Conservation (phyloP, 2,329 filamentous ascomycete species). For the Eutypella sp. region DNA sequence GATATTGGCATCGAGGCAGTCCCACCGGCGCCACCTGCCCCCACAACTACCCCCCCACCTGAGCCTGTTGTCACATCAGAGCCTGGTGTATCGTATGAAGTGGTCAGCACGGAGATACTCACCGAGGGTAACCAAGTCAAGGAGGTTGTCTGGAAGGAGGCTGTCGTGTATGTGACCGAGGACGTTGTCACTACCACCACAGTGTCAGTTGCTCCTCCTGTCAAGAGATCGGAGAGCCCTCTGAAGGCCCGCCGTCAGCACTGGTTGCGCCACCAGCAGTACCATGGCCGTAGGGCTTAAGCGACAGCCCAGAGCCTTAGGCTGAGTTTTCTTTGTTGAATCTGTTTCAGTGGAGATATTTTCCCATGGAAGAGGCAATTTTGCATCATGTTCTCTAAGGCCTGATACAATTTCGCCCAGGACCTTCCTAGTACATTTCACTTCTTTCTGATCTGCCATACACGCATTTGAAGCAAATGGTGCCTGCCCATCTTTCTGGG, state of each 20-base stretch:
- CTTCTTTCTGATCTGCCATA: conserved; percentile 18
- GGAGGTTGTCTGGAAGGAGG: conserved; percentile 54
- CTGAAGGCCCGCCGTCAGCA: conserved; percentile 28
- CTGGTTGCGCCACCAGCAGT: conserved; percentile 37
- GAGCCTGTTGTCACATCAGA: conserved; percentile 26
- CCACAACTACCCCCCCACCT: conserved; percentile 22
- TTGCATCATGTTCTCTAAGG: conserved; percentile 18
- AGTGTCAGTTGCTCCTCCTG: conserved; percentile 27
- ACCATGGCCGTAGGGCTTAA: conserved; percentile 18
- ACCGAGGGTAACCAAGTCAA: conserved; percentile 47
- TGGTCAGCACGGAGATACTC: conserved; percentile 48
- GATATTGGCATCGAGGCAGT: conserved; percentile 10
- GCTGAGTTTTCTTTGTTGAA: conserved; percentile 5
- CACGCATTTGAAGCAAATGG: conserved; percentile 18
- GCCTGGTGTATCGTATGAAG: conserved; percentile 30
- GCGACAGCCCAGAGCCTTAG: background rate
- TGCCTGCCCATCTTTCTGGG: conserved; percentile 15
- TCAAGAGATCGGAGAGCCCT: conserved; percentile 15
- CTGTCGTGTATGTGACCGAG: conserved; percentile 48
- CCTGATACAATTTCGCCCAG: conserved; percentile 16
- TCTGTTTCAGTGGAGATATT: conserved; percentile 24
- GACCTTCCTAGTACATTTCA: conserved; percentile 21
- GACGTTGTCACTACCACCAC: conserved; percentile 36
- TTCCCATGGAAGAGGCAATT: conserved; percentile 15
- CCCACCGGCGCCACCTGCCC: conserved; percentile 7